These are phyloP conservation scores for Melanomma pulvis-pyrius DNA, from an alignment of 495 filamentous ascomycete species.

Conservation along the genomic window DNA sequence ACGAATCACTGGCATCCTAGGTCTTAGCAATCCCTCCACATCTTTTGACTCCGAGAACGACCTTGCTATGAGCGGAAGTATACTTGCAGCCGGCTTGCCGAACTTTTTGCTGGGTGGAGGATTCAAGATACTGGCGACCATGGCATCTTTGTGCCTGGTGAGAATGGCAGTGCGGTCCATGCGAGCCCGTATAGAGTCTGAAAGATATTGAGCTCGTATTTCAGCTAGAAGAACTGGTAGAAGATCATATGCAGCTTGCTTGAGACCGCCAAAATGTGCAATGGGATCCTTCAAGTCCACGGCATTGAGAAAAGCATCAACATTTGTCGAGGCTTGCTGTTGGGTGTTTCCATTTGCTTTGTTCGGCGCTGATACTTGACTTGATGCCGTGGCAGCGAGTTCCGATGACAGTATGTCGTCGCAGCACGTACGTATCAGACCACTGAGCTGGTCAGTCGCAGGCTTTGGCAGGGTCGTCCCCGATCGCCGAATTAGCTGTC, in stretches of 20 bases:
- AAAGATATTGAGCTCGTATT: constrained; percentile 63
- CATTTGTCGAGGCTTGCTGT: constrained; percentile 48
- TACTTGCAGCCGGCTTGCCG: constrained; percentile 61
- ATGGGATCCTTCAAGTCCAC: constrained; percentile 22
- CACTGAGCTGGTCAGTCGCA: constrained; percentile 58
- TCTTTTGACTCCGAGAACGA: constrained; percentile 60
- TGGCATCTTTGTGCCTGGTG: constrained; percentile 62
- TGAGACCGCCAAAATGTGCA: constrained; percentile 41
- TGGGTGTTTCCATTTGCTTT: constrained; percentile 42
- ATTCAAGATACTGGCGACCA: constrained; percentile 79
- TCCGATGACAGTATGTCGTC: constrained; percentile 55
- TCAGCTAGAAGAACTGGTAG: constrained; percentile 62
- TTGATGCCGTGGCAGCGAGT: background rate
- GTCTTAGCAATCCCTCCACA: constrained; percentile 73
- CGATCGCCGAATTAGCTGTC: constrained; percentile 58
- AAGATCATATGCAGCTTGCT: constrained; percentile 59
- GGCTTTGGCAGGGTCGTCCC: constrained; percentile 67
- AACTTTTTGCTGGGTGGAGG: constrained; percentile 64
- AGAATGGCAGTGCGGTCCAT: constrained; percentile 81
- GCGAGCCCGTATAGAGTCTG: constrained; percentile 64
- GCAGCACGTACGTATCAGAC: constrained; percentile 64
- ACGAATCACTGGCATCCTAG: constrained; percentile 60
- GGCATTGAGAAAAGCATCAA: constrained; percentile 58
- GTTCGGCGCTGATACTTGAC: constrained; percentile 13
- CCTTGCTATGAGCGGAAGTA: constrained; percentile 74